Evolutionary conservation across 805 yeast genomes (phyloP).

Genomic region (Tetrapisispora iriomotensis): DNA sequence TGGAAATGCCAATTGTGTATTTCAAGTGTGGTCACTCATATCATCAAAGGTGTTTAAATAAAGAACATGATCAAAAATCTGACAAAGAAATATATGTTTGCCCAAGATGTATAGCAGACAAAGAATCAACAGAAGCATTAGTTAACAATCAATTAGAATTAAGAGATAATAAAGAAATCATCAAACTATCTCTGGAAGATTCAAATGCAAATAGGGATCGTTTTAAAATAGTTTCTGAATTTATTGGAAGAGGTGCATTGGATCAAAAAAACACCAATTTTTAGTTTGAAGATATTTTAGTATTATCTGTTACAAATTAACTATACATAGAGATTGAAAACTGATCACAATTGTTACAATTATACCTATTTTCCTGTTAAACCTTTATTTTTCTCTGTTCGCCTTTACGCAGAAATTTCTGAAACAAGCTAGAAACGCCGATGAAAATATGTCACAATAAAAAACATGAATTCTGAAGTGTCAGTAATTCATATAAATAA

Average conservation of each 20-base stretch:
- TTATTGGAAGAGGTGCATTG: constrained; percentile 82
- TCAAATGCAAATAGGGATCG: constrained; percentile 43
- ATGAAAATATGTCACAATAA: background rate
- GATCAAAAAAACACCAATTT: constrained; percentile 29
- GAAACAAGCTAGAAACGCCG: constrained; percentile 6
- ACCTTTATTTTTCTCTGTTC: background rate
- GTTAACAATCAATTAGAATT: constrained; percentile 51
- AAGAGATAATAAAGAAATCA: constrained; percentile 53
- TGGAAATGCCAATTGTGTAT: constrained; percentile 73
- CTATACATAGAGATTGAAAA: too few relatives aligned
- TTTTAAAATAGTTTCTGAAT: constrained; percentile 68
- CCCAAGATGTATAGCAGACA: constrained; percentile 66
- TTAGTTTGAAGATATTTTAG: background rate
- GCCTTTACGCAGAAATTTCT: constrained; percentile 8
- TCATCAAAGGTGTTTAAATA: constrained; percentile 69
- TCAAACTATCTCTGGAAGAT: constrained; percentile 46
- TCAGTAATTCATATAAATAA: background rate
- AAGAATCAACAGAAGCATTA: constrained; percentile 53
- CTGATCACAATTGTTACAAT: too few relatives aligned
- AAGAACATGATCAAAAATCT: constrained; percentile 27
- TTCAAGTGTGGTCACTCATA: constrained; percentile 81
- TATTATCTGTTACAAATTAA: background rate
- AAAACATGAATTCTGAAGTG: too few relatives aligned
- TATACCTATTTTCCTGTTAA: background rate
- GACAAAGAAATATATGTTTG: constrained; percentile 36